Percentiles rank a stretch among this genome's conserved stretches.
Evolutionary conservation across 1,284 basidiomycete genomes (phyloP).

Genomic region (Apiotrichum gracile): DNA sequence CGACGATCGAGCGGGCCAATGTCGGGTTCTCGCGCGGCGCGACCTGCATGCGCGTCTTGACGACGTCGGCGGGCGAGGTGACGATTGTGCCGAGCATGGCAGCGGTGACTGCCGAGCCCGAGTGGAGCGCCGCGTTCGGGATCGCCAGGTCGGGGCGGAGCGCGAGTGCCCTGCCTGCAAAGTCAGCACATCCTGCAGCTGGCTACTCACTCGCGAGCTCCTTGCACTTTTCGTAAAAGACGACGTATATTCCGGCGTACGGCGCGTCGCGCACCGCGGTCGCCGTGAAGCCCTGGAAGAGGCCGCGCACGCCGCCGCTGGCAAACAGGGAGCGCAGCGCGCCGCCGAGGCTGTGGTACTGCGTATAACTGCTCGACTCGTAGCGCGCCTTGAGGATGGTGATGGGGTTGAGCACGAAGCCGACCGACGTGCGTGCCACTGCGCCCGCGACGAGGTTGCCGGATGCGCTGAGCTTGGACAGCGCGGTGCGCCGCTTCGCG

Average conservation of each 20-base stretch:
- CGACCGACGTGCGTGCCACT: constrained; percentile 73
- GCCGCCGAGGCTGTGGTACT: constrained; percentile 60
- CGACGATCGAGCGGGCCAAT: constrained; percentile 57
- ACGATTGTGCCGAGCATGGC: constrained; percentile 71
- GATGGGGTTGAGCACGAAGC: constrained; percentile 85
- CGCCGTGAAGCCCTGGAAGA: constrained; percentile 82
- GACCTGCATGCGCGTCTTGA: constrained; percentile 90
- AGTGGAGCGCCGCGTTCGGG: constrained; percentile 44
- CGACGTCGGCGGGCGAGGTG: constrained; percentile 85
- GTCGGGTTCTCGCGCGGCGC: constrained; percentile 65
- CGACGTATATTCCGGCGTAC: constrained; percentile 88
- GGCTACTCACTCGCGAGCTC: constrained; percentile 51
- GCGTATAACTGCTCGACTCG: constrained; percentile 75
- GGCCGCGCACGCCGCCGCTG: constrained; percentile 65
- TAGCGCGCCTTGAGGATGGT: constrained; percentile 92
- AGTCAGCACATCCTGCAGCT: neutral
- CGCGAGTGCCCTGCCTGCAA: constrained; percentile 6
- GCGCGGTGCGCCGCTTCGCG: constrained; percentile 39
- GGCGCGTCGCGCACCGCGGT: constrained; percentile 91
- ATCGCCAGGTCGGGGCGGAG: constrained; percentile 16
- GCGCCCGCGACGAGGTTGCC: constrained; percentile 91
- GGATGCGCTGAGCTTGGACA: constrained; percentile 68
- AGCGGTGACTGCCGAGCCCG: constrained; percentile 59
- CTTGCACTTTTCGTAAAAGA: constrained; percentile 84
- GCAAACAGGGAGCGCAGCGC: constrained; percentile 61